These are phyloP conservation scores for Umbelopsis isabellina DNA, from an alignment of 192 early-diverging fungal genomes.

Conservation along the genomic window DNA sequence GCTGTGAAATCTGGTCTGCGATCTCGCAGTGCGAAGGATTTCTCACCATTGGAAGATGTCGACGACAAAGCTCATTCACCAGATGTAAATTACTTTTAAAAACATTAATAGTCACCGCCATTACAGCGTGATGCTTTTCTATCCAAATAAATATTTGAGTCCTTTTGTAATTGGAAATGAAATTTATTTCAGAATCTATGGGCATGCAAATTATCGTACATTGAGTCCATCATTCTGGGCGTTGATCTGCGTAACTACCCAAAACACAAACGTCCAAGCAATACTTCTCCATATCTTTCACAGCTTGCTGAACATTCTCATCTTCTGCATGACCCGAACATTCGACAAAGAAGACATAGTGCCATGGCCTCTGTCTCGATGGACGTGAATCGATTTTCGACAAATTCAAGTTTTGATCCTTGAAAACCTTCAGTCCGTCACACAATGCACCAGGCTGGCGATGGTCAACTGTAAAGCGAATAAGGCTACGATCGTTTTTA, in stretches of 20 bases:
- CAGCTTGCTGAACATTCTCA: constrained; percentile 62
- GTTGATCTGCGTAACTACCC: constrained; percentile 80
- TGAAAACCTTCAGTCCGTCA: constrained; percentile 83
- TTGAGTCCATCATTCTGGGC: constrained; percentile 25
- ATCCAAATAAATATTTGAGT: background rate
- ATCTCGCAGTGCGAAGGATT: background rate
- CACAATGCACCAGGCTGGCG: constrained; percentile 85
- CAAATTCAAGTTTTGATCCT: constrained; percentile 79
- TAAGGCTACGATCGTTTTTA: constrained; percentile 72
- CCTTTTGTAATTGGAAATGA: background rate
- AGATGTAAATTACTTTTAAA: too few relatives aligned
- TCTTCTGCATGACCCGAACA: constrained; percentile 81
- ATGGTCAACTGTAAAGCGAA: constrained; percentile 93
- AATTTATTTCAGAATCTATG: background rate
- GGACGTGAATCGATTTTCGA: constrained; percentile 93
- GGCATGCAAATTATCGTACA: constrained; percentile 5
- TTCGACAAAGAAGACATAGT: constrained; percentile 96
- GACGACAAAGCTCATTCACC: background rate
- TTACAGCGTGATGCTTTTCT: background rate
- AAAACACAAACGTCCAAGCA: constrained; percentile 79
- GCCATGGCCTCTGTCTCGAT: constrained; percentile 77
- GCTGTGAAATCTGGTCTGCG: background rate
- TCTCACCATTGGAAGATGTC: background rate
- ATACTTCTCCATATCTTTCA: constrained; percentile 68
- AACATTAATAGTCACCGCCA: too few relatives aligned